Conservation (phyloP, 768 basidiomycete genomes). For the Phlebiopsis gigantea region DNA sequence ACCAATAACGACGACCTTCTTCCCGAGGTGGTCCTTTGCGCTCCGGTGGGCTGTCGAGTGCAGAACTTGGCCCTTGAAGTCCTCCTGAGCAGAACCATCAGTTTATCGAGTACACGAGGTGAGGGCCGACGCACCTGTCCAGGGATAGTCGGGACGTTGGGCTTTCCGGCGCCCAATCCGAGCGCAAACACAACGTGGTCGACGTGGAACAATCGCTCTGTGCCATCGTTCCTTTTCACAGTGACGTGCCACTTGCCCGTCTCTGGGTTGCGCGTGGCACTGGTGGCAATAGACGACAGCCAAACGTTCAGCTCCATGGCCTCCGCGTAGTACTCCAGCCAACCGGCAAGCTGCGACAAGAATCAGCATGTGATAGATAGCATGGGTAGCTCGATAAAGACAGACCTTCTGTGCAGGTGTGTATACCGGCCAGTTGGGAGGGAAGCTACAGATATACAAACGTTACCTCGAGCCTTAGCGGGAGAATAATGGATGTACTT, state of each 20-base stretch:
- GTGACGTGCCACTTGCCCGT: conserved; percentile 26
- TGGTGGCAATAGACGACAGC: conserved; percentile 37
- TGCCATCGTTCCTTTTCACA: conserved; percentile 30
- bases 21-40: conserved; percentile 55
- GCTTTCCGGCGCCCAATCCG: conserved; percentile 34
- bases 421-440: conserved; percentile 3
- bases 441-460: background rate
- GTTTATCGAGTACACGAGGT: background rate
- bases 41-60: conserved; percentile 55
- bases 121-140: conserved; percentile 21
- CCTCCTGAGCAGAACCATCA: conserved; percentile 30
- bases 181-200: conserved; percentile 35
- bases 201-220: conserved; percentile 24
- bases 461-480: background rate
- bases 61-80: conserved; percentile 56
- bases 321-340: conserved; percentile 62
- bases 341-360: conserved; percentile 47
- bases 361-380: background rate
- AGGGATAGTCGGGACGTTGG: conserved; percentile 30
- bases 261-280: conserved; percentile 15
- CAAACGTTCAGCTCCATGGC: conserved; percentile 59
- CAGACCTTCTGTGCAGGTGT: conserved; percentile 40
- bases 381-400: background rate
- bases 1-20: conserved; percentile 69
- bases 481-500: conserved; percentile 34